Conservation (phyloP, 2,329 filamentous ascomycete species). For the Nakataea oryzae region DNA sequence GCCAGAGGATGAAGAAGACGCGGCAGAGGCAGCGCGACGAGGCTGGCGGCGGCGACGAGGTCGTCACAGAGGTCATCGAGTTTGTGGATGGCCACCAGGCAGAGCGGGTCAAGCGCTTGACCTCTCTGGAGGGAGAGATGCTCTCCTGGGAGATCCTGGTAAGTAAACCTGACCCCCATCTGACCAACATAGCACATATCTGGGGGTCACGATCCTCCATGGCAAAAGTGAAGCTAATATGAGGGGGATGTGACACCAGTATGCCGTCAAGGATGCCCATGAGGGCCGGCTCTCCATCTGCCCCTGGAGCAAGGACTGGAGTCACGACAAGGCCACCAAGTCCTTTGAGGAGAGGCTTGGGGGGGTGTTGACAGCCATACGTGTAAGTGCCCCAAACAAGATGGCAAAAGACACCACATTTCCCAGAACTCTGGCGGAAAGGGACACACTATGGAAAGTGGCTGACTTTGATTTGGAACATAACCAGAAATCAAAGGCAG, state of each 20-base stretch:
- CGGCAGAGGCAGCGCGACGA: background rate
- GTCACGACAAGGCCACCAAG: conserved; percentile 7
- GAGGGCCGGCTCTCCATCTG: conserved; percentile 8
- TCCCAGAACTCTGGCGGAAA: background rate
- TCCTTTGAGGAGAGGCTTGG: conserved; percentile 9
- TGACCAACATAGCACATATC: background rate
- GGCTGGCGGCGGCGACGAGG: background rate
- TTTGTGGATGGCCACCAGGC: conserved; percentile 10
- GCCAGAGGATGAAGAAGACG: conserved; percentile 1
- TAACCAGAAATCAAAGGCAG: conserved; percentile 8
- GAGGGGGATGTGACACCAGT: too few relatives aligned
- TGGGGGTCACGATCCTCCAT: background rate
- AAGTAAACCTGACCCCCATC: background rate
- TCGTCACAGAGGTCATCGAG: background rate
- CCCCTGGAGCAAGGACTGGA: conserved; percentile 11
- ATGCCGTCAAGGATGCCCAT: conserved; percentile 7
- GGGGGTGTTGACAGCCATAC: conserved; percentile 7
- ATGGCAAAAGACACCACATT: too few relatives aligned
- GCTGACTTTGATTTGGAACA: background rate
- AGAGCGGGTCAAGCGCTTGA: conserved; percentile 9
- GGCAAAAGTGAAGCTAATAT: too few relatives aligned
- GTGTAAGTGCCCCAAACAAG: background rate
- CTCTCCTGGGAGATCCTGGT: conserved; percentile 11
- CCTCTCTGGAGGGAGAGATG: conserved; percentile 11
- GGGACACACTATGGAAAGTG: background rate